Base-by-base conservation (phyloP, 2,329 filamentous ascomycete species). In the Beauveria sp. region DNA sequence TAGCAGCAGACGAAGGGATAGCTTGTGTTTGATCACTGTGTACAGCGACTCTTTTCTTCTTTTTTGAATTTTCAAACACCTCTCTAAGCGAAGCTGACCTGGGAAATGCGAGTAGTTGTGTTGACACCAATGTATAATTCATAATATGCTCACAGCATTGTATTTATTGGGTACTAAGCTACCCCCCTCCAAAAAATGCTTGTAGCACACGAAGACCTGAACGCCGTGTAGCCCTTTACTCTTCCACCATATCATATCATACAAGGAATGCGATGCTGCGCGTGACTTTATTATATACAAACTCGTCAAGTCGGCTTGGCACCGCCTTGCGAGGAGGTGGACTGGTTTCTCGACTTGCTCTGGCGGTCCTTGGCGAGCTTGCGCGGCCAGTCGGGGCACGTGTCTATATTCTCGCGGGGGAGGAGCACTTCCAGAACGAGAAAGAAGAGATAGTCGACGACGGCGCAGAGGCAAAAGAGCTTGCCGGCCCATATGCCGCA, bases 401-500 rank as follows among this genome's bases (percentile, higher is more conserved):
- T 86, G 69, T 99, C 95, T 65, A 99, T 98, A 48, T 86, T 84
- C 43, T 89, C 87, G 62, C 93, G 81, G 0, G 95, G 95, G 65
- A 90, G 93, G 78, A 86, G 89, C 75, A 96, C 85, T 74, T 99
- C 95, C 59, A 97, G 80, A 54, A 96, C 85, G 53, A 97, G 80
- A 69, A 92, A 96, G 58, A 99, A 83, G 54, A 99, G 76, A 69
- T 96, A 99, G 74, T 99, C 95, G 57, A 99, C 88, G 62, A 98
- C 87, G 12, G 93, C 93, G 66, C 93, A 97, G 1, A 99, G 79
- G 69, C 95, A 97, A 70, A 99, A 99, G 9, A 99, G 80, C 76
- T 99, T 99, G 42, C 95, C 95, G 0, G 95, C 95, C 95, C 95
- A 99, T 55, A 98, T 93, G 40, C 95, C 95, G 71, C 96, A 99